These are phyloP conservation scores for Tubosaeta brunneosetosa DNA, from an alignment of 768 basidiomycete genomes.

Conservation along the genomic window DNA sequence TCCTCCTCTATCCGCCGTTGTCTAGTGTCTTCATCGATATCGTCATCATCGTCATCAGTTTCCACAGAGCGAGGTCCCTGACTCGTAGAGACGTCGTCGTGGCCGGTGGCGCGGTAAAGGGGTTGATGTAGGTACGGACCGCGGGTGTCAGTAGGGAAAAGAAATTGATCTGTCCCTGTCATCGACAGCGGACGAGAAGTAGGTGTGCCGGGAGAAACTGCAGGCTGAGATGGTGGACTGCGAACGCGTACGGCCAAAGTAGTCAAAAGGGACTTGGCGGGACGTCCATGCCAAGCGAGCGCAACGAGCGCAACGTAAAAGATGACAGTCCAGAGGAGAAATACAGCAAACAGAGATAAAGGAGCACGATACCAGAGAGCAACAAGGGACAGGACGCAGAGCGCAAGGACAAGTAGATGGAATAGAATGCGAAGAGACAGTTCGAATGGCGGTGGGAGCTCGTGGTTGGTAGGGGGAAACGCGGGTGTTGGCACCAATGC, in stretches of 20 bases:
- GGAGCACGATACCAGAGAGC: constrained; percentile 57
- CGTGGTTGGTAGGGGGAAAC: constrained; percentile 21
- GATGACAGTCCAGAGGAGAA: constrained; percentile 54
- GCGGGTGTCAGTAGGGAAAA: constrained; percentile 41
- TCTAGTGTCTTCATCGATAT: constrained; percentile 68
- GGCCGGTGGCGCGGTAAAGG: constrained; percentile 44
- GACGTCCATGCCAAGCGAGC: constrained; percentile 56
- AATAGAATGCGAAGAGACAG: constrained; percentile 47
- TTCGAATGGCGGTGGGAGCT: constrained; percentile 36
- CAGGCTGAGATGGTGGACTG: constrained; percentile 23
- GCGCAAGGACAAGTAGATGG: constrained; percentile 54
- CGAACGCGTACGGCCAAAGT: constrained; percentile 44
- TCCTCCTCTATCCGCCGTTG: constrained; percentile 78
- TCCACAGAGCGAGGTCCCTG: constrained; percentile 47
- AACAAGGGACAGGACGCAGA: constrained; percentile 53
- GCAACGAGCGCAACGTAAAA: constrained; percentile 54
- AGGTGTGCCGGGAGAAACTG: constrained; percentile 34
- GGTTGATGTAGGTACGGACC: constrained; percentile 72
- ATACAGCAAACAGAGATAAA: constrained; percentile 53
- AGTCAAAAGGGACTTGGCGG: constrained; percentile 54
- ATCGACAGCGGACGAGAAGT: constrained; percentile 39
- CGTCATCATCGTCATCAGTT: constrained; percentile 60
- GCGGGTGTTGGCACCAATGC: constrained; percentile 28
- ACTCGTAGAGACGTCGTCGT: constrained; percentile 39
- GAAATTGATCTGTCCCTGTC: constrained; percentile 38